phyloP scores from a whole-genome alignment of 495 filamentous ascomycete genomes.

The Recurvomyces mirabilis region DNA sequence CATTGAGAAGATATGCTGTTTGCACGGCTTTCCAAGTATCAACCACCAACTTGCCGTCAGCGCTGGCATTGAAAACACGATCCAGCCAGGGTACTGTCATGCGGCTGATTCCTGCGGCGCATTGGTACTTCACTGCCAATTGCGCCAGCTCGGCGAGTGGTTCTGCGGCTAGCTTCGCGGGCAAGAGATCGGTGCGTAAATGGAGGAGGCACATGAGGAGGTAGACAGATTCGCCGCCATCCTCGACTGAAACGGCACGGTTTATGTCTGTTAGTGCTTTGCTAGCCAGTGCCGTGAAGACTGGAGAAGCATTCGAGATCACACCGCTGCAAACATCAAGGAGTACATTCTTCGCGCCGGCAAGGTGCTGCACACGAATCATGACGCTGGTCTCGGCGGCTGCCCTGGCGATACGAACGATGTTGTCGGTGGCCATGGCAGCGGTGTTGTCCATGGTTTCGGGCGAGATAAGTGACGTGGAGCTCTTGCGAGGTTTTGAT shows the following conservation, averaged over 20 bases:
- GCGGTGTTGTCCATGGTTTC: too few species aligned
- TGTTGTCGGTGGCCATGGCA: neutral
- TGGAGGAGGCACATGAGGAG: conserved; percentile 15
- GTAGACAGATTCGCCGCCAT: conserved; percentile 8
- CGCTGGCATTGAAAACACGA: conserved; percentile 1
- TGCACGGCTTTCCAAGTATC: conserved; percentile 7
- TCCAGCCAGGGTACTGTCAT: conserved; percentile 12
- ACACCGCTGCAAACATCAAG: conserved; percentile 8
- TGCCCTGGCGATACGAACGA: neutral
- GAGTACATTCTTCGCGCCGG: neutral
- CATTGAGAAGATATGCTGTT: conserved; percentile 3
- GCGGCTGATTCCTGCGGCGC: conserved; percentile 8
- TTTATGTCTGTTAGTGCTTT: neutral
- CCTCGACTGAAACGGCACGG: neutral
- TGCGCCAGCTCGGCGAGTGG: conserved; percentile 7
- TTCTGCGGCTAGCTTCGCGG: conserved; percentile 3
- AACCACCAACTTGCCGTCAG: neutral
- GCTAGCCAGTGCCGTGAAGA: conserved; percentile 2
- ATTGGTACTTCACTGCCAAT: conserved; percentile 10
- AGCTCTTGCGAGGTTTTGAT: neutral
- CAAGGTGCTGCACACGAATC: neutral
- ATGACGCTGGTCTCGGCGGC: too few species aligned
- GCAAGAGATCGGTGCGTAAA: conserved; percentile 15
- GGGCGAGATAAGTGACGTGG: too few species aligned
- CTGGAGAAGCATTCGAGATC: conserved; percentile 4